Base-by-base conservation (phyloP, 2,329 filamentous ascomycete species). In the Aspergillus ochraceoroseus region DNA sequence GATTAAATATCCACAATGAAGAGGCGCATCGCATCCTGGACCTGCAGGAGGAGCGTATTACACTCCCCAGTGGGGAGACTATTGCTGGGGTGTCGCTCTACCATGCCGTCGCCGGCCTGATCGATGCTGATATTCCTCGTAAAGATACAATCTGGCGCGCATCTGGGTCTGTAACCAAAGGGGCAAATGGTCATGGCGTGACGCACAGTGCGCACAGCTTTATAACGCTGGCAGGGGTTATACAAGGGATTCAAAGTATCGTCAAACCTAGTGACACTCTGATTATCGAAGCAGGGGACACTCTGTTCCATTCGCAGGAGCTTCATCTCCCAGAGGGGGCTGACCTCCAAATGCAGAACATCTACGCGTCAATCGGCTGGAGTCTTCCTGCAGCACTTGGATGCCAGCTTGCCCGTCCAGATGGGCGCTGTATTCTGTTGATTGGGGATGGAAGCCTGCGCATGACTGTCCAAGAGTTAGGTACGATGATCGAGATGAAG, bases 401-500 rank as follows among this genome's bases (percentile, higher is more conserved):
- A 12, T 25, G 25, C 13, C 39, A 42, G 11, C 38, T 41, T 18
- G 38, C 37, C 7, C 26, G 37, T 8, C 25, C 48, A 11, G 7
- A 40, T 7, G 34, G 44, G 7, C 68, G 87, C 47, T 85, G 83
- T 0, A 80, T 95, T 31, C 70, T 94, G 25, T 87, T 94, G 58
- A 85, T 87, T 11, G 87, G 87, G 12, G 87, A 94, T 57, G 87
- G 87, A 14, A 85, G 80, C 36, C 82, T 94, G 67, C 86, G 94
- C 62, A 72, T 92, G 42, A 90, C 85, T 0, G 83, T 75, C 0
- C 87, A 94, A 61, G 87, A 90, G 64, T 62, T 94, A 48, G 83
- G 79, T 59, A 92, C 86, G 4, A 89, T 94, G 74, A 79, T 94
- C 47, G 75, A 80, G 14, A 77, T 83, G 38, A 70, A 73, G 12